A percentile compares a stretch with the other conserved stretches of the same genome.
Conservation (phyloP, 2,329 filamentous ascomycete species). For the Phaeomoniella chlamydospora region DNA sequence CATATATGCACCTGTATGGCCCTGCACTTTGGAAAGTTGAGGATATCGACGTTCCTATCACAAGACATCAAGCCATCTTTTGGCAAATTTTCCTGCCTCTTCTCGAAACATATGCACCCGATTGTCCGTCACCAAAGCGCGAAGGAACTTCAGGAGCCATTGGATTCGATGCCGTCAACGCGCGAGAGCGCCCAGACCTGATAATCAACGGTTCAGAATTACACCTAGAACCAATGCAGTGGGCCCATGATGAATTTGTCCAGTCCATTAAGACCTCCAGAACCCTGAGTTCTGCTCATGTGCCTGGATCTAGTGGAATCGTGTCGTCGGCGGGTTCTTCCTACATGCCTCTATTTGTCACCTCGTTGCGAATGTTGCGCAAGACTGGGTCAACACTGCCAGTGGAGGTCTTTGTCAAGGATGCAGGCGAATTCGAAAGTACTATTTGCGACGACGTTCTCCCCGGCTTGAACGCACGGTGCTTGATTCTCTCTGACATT, state of each 20-base stretch:
- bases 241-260: not conserved
- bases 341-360: conserved; percentile 35
- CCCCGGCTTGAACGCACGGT: conserved; percentile 25
- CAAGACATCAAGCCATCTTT: not conserved
- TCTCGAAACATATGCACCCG: not conserved
- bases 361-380: conserved; percentile 37
- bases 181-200: not conserved
- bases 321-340: conserved; percentile 34
- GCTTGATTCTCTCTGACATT: conserved; percentile 28
- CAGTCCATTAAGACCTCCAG: not conserved
- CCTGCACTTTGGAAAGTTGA: not conserved
- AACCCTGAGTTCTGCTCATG: not conserved
- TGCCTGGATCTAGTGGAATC: conserved; percentile 24
- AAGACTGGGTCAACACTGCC: conserved; percentile 35
- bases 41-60: not conserved
- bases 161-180: not conserved
- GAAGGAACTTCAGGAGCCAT: not conserved
- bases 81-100: not conserved
- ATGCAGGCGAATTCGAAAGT: conserved; percentile 24
- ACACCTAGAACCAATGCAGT: not conserved
- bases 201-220: not conserved
- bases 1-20: not conserved
- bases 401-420: conserved; percentile 29
- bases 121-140: not conserved
- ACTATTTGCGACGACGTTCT: conserved; percentile 28